phyloP scores from a whole-genome alignment of 257 asterid species.

The Nicotiana otophora region DNA sequence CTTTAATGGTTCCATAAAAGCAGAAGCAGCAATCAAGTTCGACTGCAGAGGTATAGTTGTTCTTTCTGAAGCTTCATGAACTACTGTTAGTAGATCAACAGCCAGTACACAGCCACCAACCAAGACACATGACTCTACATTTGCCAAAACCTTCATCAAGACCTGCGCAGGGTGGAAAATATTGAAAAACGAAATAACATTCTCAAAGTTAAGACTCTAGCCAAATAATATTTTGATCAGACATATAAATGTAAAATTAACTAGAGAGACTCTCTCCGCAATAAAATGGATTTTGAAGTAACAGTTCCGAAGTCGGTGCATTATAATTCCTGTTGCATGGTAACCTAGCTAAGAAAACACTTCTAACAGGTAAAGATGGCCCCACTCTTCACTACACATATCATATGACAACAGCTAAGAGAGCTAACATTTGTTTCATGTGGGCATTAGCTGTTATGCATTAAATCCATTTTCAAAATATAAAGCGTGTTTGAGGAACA shows the following conservation, averaged over 20 bases:
- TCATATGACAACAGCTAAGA: background rate
- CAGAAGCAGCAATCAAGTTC: conserved; percentile 92
- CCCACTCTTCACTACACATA: background rate
- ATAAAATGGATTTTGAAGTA: background rate
- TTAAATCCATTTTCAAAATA: background rate
- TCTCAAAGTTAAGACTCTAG: background rate
- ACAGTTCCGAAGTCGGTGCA: background rate
- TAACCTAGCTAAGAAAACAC: background rate
- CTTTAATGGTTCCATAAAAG: conserved; percentile 94
- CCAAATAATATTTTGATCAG: background rate
- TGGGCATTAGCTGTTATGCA: background rate
- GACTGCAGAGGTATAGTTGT: conserved; percentile 97
- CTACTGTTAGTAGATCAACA: conserved; percentile 85
- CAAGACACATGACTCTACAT: conserved; percentile 94
- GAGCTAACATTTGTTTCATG: background rate
- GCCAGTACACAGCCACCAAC: conserved; percentile 99
- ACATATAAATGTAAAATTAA: background rate
- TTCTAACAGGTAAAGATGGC: conserved; percentile 1
- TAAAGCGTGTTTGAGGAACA: background rate
- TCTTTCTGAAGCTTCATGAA: conserved; percentile 97
- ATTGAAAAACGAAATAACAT: conserved; percentile 11
- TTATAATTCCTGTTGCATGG: background rate
- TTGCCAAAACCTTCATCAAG: conserved; percentile 83
- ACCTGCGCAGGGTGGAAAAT: conserved; percentile 42
- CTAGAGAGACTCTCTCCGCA: conserved; percentile 1